Percentiles rank a stretch among this genome's conserved stretches.
Conservation (phyloP, 2,329 filamentous ascomycete genomes). For the Penicillium occitanis region DNA sequence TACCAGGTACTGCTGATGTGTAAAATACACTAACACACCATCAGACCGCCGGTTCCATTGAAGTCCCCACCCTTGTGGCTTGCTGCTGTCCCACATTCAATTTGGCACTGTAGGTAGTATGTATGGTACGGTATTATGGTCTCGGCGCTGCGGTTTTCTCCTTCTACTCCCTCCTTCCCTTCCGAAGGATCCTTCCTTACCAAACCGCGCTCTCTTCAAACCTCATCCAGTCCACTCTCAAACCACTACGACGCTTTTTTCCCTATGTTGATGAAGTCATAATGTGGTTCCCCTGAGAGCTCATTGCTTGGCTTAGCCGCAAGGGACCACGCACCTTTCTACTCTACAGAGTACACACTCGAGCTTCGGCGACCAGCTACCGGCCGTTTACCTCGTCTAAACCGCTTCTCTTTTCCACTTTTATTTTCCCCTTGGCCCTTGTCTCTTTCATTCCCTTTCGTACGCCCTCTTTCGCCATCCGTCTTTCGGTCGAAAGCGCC, state of each 20-base stretch:
- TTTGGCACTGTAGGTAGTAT: background rate
- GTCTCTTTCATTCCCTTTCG: background rate
- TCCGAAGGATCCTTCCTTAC: conserved; percentile 6
- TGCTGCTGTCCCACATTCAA: background rate
- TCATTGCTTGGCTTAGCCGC: conserved; percentile 17
- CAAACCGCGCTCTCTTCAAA: background rate
- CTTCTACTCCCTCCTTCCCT: background rate
- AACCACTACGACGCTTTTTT: background rate
- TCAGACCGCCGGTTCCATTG: background rate
- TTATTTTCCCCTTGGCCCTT: conserved; percentile 8
- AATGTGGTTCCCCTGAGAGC: conserved; percentile 14
- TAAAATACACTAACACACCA: background rate
- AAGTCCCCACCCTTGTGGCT: conserved; percentile 1
- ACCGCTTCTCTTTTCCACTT: conserved; percentile 12
- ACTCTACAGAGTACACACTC: background rate
- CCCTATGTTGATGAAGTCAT: conserved; percentile 14
- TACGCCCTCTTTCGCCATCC: conserved; percentile 10
- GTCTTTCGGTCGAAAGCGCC: conserved; percentile 10
- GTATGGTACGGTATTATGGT: background rate
- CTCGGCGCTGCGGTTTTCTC: background rate
- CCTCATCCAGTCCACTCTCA: background rate
- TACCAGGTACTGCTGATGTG: background rate
- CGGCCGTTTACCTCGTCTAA: conserved; percentile 8
- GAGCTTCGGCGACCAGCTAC: background rate
- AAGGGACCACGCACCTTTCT: conserved; percentile 10